Evolutionary conservation across 495 filamentous ascomycete genomes (phyloP), one percentile per base, ranked within the genome.

Genomic region (Podospora australis): DNA sequence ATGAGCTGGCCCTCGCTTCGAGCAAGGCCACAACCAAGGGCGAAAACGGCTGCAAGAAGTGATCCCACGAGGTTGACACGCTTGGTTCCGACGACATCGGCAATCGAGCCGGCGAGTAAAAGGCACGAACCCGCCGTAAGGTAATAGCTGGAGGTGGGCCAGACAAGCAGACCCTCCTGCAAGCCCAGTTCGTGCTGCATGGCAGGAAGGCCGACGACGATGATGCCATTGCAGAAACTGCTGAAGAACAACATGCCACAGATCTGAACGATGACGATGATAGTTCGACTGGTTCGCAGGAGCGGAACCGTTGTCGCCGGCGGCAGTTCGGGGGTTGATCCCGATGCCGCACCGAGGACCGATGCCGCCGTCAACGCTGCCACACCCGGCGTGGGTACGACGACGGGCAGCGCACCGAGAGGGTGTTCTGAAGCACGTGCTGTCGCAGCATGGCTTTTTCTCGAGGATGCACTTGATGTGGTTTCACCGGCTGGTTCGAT

Each of bases 61-160:
- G 60, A 64, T 16, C 75, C 78, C 1, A 57, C 57, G 3, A 79
- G 54, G 43, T 69, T 72, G 24, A 76, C 61, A 2, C 39, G 56
- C 21, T 70, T 56, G 10, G 57, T 65, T 3, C 78, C 79, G 7
- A 78, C 64, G 0, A 75, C 66, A 58, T 81, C 79, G 5, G 74
- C 62, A 13, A 79, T 54, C 5, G 75, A 67, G 6, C 77, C 77
- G 4, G 62, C 66, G 8, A 78, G 44, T 1, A 79, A 59, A 9
- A 80, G 63, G 3, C 64, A 71, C 52, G 65, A 75, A 35, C 72
- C 68, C 26, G 66, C 63, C 10, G 70, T 62, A 24, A 75, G 67
- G 11, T 59, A 62, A 51, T 67, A 69, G 35, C 74, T 69, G 1
- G 73, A 73, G 10, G 69, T 55, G 2, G 75, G 75, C 77, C 74